Percentiles rank a stretch among this genome's conserved stretches.
Conservation (phyloP, 176 grass and related monocot genomes). For the Oryza longistaminata region DNA sequence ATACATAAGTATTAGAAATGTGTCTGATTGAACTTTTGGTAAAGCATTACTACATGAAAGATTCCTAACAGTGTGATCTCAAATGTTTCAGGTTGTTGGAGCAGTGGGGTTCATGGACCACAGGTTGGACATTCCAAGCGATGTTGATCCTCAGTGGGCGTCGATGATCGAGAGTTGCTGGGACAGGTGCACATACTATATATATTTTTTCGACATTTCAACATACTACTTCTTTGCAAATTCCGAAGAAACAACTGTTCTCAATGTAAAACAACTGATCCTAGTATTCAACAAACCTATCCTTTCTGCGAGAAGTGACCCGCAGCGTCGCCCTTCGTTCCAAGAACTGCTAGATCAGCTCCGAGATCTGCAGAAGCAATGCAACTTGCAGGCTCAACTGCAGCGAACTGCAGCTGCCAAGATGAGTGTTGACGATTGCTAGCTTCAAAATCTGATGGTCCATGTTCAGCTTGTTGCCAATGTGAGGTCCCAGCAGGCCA, state of each 20-base stretch:
- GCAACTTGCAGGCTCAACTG: constrained; percentile 44
- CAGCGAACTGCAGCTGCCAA: constrained; percentile 47
- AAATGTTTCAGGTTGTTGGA: constrained; percentile 65
- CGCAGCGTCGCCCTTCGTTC: constrained; percentile 63
- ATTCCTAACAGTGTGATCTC: neutral
- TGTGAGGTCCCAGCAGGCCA: neutral
- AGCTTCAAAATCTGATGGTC: neutral
- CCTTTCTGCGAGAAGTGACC: constrained; percentile 55
- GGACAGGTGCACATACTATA: constrained; percentile 56
- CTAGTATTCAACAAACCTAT: neutral
- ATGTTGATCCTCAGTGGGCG: constrained; percentile 73
- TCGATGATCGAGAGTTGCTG: constrained; percentile 84
- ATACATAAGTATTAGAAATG: neutral
- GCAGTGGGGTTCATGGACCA: constrained; percentile 93
- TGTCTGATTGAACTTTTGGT: neutral
- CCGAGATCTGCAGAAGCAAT: constrained; percentile 57
- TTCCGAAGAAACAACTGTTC: neutral
- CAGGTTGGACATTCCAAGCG: constrained; percentile 67
- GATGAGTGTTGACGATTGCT: constrained; percentile 42
- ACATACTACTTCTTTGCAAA: neutral
- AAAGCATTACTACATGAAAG: neutral
- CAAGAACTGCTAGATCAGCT: constrained; percentile 70
- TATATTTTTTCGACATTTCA: neutral
- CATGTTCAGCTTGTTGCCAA: neutral
- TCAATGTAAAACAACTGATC: neutral